Conservation (phyloP, 768 basidiomycete genomes). For the Serendipita sp. region DNA sequence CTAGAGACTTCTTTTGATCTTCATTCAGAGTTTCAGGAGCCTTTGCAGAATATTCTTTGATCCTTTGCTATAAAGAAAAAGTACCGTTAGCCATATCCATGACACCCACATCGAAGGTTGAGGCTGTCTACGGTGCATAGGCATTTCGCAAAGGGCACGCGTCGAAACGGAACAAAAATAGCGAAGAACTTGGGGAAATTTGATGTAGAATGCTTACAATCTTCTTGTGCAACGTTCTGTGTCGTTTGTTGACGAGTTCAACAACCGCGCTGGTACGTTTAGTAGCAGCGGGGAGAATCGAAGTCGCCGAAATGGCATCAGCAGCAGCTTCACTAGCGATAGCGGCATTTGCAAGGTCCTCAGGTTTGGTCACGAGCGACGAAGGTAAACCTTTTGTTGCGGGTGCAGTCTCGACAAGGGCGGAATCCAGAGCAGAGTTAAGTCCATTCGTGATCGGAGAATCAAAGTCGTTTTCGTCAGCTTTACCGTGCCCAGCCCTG, state of each 20-base stretch:
- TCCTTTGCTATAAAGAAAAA: conserved; percentile 38
- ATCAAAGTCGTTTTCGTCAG: conserved; percentile 30
- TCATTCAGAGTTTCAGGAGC: conserved; percentile 65
- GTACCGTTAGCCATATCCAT: neutral
- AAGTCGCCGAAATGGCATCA: conserved; percentile 26
- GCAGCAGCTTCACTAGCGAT: neutral
- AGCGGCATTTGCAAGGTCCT: conserved; percentile 4
- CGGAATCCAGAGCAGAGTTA: conserved; percentile 31
- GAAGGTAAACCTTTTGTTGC: conserved; percentile 34
- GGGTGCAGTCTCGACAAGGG: conserved; percentile 35
- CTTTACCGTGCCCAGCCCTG: conserved; percentile 32
- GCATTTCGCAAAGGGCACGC: neutral
- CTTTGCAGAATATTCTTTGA: conserved; percentile 52
- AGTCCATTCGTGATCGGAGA: conserved; percentile 25
- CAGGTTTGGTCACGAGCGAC: conserved; percentile 27
- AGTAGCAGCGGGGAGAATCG: conserved; percentile 17
- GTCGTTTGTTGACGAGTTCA: conserved; percentile 63
- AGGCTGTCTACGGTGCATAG: neutral
- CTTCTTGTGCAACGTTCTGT: conserved; percentile 68
- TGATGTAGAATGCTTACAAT: conserved; percentile 37
- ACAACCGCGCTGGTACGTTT: conserved; percentile 50
- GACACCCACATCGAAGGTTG: neutral
- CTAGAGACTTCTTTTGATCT: conserved; percentile 65
- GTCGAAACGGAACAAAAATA: neutral
- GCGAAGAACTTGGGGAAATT: neutral